Evolutionary conservation across 495 filamentous ascomycete species (phyloP), one percentile per base, ranked within the genome.

Genomic region (Trichocladium antarcticum): DNA sequence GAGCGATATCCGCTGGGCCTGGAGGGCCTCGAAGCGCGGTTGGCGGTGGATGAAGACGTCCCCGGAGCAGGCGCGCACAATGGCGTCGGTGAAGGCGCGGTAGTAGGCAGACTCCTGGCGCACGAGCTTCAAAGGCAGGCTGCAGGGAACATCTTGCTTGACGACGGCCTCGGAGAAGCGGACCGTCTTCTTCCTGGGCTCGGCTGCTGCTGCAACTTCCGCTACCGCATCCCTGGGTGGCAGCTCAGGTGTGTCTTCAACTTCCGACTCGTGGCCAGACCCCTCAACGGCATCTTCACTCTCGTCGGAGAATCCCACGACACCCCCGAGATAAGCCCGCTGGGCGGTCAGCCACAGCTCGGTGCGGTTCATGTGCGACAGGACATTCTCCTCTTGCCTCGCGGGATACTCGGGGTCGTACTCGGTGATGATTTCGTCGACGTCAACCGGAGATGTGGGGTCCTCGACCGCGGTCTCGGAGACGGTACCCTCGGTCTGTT

Each of bases 1-100:
- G 54, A 85, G 68, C 17, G 74, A 77, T 15, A 89, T 74, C 10
- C 92, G 83, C 52, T 82, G 77, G 17, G 90, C 78, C 60, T 95
- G 89, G 11, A 96, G 68, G 15, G 90, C 89, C 59, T 97, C 92
- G 45, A 88, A 92, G 40, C 92, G 82, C 24, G 84, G 77, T 51
- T 84, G 80, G 4, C 85, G 82, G 61, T 95, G 84, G 49, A 88
- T 72, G 57, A 93, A 93, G 11, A 80, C 77, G 62, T 97, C 92
- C n/a, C 60, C 67, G 42, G 72, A 68, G 47, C 70, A 74, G 21
- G 75, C 76, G 36, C 71, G 71, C 28, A 78, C 72, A 37, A 78
- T 67, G 37, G 83, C 71, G 37, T 82, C 79, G 51, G 85, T 81
- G 63, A 95, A 96, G 21, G 87, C 87, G 51, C 87, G 82, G 73